phyloP scores from a whole-genome alignment of 768 basidiomycete species.

The Podaxis pistillaris region DNA sequence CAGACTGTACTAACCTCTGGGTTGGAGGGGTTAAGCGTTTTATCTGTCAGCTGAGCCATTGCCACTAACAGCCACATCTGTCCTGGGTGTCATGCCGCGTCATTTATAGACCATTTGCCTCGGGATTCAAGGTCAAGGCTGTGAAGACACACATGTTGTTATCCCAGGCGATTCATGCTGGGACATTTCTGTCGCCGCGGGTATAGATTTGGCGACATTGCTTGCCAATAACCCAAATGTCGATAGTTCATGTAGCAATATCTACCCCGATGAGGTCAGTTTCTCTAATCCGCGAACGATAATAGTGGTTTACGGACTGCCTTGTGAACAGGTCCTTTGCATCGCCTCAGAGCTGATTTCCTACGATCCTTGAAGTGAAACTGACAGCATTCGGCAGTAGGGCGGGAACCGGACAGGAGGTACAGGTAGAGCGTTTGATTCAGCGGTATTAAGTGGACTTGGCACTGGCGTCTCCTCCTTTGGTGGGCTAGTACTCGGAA shows the following conservation, averaged over 20 bases:
- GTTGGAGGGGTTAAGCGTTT: constrained; percentile 38
- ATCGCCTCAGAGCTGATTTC: neutral
- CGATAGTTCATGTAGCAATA: constrained; percentile 47
- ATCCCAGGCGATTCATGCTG: constrained; percentile 31
- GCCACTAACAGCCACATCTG: neutral
- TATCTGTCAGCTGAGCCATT: neutral
- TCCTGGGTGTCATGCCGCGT: neutral
- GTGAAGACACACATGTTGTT: neutral
- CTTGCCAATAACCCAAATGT: constrained; percentile 67
- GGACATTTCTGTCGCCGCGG: constrained; percentile 35
- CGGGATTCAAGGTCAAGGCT: neutral
- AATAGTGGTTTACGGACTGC: neutral
- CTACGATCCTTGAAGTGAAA: neutral
- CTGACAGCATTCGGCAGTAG: neutral
- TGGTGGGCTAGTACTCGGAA: neutral
- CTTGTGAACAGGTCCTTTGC: neutral
- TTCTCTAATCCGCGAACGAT: neutral
- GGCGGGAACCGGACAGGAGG: neutral
- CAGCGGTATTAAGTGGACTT: neutral
- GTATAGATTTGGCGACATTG: constrained; percentile 45
- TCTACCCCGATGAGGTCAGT: constrained; percentile 56
- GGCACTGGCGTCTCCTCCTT: neutral
- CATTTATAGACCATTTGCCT: constrained; percentile 4
- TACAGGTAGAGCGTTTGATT: neutral
- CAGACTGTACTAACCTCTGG: constrained; percentile 56